Base-by-base conservation (phyloP, 208 protist species). In the Trypanosoma cruzi region DNA sequence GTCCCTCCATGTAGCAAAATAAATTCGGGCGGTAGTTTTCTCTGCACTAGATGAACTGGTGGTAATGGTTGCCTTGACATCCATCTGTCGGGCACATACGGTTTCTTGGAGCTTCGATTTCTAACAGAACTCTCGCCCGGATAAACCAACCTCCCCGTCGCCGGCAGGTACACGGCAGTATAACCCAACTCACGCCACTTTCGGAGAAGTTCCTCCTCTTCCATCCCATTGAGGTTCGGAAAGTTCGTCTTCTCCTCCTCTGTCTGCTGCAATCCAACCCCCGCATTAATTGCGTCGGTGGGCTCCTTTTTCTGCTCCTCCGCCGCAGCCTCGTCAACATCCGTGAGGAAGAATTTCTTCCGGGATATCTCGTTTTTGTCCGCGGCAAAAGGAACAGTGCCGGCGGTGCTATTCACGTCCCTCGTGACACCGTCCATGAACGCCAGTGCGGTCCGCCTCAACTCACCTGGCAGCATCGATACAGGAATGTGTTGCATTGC, bases 401-500 rank as follows among this genome's bases (percentile, higher is more conserved):
- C 3, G 36, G n/a, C 3, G 42, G 22, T 24, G 22, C n/a, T 36
- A 22, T 28, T 26, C 1, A 22, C 10, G 18, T 46, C 53, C 5
- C 18, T 6, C 26, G 24, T 31, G 6, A 44, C 26, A 2, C 29
- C 70, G 20, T 24, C 54, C 40, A 61, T 46, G 53, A 69, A 28
- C 2, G 48, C 26, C 7, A 59, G 29, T 1, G 66, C 59, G 13
- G 32, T 64, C 34, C 73, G 42, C 44, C 52, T 46, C 44, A 64
- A 36, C 53, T 86, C 54, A n/a, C 69, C 71, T 0, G 79, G 80
- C 22, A 92, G 68, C 26, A 89, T 42, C 4, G 77, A 71, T 0
- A 85, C 79, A 0, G 92, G 93, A 28, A 97, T 75, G 80, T 97
- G 92, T 78, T 92, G 87, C 55, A 81, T 48, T 64, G 88, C 89